phyloP scores from a whole-genome alignment of 768 basidiomycete genomes.

The Panus rudis region DNA sequence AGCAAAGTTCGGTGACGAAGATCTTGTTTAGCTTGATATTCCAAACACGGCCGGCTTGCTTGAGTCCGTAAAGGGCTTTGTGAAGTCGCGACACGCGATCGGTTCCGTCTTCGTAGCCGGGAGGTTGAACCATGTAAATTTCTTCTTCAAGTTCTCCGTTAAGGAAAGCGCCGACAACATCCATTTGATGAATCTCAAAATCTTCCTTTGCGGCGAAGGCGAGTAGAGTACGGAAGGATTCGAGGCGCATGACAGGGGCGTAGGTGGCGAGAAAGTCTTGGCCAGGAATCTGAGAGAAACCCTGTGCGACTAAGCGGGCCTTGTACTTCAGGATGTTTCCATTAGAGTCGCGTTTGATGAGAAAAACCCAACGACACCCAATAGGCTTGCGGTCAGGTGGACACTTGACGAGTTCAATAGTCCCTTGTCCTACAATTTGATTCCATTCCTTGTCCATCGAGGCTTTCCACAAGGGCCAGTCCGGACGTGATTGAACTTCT shows the following conservation, averaged over 20 bases:
- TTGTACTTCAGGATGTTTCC: constrained; percentile 32
- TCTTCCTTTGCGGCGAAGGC: constrained; percentile 16
- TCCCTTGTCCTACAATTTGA: constrained; percentile 3
- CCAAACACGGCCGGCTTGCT: constrained; percentile 33
- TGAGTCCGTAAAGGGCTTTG: constrained; percentile 37
- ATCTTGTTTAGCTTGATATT: constrained; percentile 23
- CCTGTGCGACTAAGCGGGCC: constrained; percentile 29
- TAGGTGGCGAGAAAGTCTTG: constrained; percentile 30
- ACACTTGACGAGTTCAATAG: constrained; percentile 17
- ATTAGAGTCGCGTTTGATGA: constrained; percentile 30
- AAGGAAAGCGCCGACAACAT: constrained; percentile 19
- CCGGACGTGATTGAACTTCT: constrained; percentile 2
- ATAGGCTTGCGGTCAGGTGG: constrained; percentile 26
- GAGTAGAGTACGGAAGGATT: constrained; percentile 16
- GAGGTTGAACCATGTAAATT: not conserved
- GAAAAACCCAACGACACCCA: constrained; percentile 30
- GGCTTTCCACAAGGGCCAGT: constrained; percentile 10
- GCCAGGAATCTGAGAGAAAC: constrained; percentile 28
- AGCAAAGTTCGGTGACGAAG: constrained; percentile 14
- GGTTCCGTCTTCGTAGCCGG: not conserved
- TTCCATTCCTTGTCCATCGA: constrained; percentile 12
- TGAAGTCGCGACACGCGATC: not conserved
- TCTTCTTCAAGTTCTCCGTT: constrained; percentile 18
- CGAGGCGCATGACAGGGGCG: constrained; percentile 20
- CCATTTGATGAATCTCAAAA: constrained; percentile 9